Percentiles rank a stretch among this genome's conserved stretches.
phyloP scores from a whole-genome alignment of 192 early-diverging fungal species.

The Linnemannia exigua region DNA sequence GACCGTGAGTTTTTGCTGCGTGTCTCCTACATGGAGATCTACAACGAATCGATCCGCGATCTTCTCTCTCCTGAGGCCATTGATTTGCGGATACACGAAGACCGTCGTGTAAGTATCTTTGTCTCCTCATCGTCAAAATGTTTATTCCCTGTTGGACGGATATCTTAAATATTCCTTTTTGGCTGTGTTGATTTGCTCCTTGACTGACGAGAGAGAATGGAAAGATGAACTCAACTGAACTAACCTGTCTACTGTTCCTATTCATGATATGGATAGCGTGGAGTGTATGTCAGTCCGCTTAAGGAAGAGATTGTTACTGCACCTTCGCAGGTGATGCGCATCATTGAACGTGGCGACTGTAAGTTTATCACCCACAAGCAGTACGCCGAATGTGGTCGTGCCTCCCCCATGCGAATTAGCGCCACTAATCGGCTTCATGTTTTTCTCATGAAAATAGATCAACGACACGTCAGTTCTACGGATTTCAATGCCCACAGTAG shows the following conservation, averaged over 20 bases:
- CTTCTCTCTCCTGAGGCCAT: conserved; percentile 85
- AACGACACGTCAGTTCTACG: conserved; percentile 92
- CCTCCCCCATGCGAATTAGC: not conserved
- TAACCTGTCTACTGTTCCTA: not conserved
- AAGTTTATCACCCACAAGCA: conserved; percentile 26
- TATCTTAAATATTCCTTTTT: not conserved
- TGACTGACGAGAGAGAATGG: not conserved
- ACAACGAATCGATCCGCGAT: conserved; percentile 95
- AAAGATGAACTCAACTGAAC: not conserved
- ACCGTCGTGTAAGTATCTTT: conserved; percentile 59
- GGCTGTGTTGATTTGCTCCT: not conserved
- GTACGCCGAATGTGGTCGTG: too few relatives aligned
- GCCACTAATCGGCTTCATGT: not conserved
- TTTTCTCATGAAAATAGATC: conserved; percentile 50
- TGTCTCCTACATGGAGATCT: conserved; percentile 99
- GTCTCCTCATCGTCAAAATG: not conserved
- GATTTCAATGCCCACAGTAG: conserved; percentile 94
- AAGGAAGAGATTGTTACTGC: conserved; percentile 83
- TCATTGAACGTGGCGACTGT: conserved; percentile 84
- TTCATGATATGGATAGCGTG: conserved; percentile 60
- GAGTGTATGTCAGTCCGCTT: conserved; percentile 79
- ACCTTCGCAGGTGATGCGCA: conserved; percentile 79
- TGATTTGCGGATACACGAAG: conserved; percentile 92
- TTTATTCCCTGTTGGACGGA: not conserved
- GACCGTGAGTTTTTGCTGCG: conserved; percentile 90